A percentile compares a stretch with the other conserved stretches of the same genome.
Evolutionary conservation across 2,329 filamentous ascomycete genomes (phyloP).

Genomic region (Coleophoma eucalyptorum): DNA sequence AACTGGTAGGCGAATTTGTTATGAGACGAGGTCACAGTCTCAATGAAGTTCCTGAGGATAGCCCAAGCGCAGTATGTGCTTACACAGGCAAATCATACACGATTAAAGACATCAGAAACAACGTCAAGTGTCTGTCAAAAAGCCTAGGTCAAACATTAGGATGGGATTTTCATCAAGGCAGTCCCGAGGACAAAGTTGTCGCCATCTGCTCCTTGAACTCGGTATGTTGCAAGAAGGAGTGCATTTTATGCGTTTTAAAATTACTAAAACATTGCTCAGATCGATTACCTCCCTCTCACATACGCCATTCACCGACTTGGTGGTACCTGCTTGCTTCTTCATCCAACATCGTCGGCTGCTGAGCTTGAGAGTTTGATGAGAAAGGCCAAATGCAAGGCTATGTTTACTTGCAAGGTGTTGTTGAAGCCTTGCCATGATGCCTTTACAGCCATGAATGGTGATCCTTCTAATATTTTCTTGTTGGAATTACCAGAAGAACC

Average conservation of each 20-base stretch:
- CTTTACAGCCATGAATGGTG: slow-evolving; percentile 23
- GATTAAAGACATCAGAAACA: slow-evolving; percentile 1
- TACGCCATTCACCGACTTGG: slow-evolving; percentile 70
- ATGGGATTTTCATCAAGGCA: slow-evolving; percentile 62
- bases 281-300: slow-evolving; percentile 68
- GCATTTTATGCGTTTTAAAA: background rate
- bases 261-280: slow-evolving; percentile 35
- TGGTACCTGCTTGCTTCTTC: slow-evolving; percentile 69
- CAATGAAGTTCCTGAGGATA: background rate
- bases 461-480: slow-evolving; percentile 44
- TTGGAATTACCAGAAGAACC: slow-evolving; percentile 38
- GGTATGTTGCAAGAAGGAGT: slow-evolving; percentile 36
- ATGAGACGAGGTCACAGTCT: slow-evolving; percentile 1
- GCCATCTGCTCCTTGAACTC: slow-evolving; percentile 73
- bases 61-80: background rate
- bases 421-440: slow-evolving; percentile 52
- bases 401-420: slow-evolving; percentile 66
- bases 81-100: slow-evolving; percentile 1
- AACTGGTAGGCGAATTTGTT: slow-evolving; percentile 1
- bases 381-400: slow-evolving; percentile 62
- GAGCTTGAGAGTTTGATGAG: slow-evolving; percentile 71
- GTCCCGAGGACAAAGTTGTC: slow-evolving; percentile 75
- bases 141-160: slow-evolving; percentile 26
- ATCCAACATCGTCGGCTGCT: slow-evolving; percentile 65
- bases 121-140: background rate